Percentiles rank a stretch among this genome's conserved stretches.
Evolutionary conservation across 164 flowering plant genomes (phyloP).

Genomic region (Piper betle): DNA sequence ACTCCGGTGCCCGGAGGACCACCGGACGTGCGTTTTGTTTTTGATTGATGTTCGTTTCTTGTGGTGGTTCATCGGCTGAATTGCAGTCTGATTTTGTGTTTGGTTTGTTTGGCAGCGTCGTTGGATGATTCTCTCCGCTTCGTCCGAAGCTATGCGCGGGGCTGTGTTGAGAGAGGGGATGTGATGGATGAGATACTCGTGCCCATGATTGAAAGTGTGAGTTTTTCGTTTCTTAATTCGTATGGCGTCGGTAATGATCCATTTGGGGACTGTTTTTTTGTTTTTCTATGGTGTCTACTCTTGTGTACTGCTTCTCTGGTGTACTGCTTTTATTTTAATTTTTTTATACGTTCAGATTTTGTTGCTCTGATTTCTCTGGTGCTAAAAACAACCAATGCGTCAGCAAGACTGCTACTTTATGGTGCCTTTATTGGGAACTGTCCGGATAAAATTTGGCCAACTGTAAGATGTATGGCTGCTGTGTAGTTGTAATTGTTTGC

Average conservation of each 20-base stretch:
- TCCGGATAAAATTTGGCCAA: too few relatives aligned
- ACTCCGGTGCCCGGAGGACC: slow-evolving; percentile 13
- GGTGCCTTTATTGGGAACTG: too few relatives aligned
- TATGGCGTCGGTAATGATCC: neutral
- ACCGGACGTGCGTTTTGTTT: slow-evolving; percentile 17
- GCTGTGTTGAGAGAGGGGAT: slow-evolving; percentile 32
- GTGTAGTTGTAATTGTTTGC: too few relatives aligned
- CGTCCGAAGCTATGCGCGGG: slow-evolving; percentile 36
- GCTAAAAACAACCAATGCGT: too few relatives aligned
- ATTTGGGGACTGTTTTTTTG: neutral
- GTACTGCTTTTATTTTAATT: too few relatives aligned
- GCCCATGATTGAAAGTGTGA: slow-evolving; percentile 54
- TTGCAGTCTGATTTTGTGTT: neutral
- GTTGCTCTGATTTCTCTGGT: too few relatives aligned
- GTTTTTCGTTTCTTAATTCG: neutral
- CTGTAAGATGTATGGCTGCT: too few relatives aligned
- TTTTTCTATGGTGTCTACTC: too few relatives aligned
- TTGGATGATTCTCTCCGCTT: slow-evolving; percentile 54
- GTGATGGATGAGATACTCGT: slow-evolving; percentile 41
- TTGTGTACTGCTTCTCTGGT: too few relatives aligned
- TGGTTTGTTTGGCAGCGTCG: slow-evolving; percentile 22
- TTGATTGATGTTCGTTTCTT: neutral
- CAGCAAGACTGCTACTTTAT: too few relatives aligned
- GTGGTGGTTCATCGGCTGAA: neutral
- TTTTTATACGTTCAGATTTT: too few relatives aligned